Percentiles rank a stretch among this genome's conserved stretches.
Evolutionary conservation across 2,329 filamentous ascomycete genomes (phyloP).

Genomic region (Cytospora mali): DNA sequence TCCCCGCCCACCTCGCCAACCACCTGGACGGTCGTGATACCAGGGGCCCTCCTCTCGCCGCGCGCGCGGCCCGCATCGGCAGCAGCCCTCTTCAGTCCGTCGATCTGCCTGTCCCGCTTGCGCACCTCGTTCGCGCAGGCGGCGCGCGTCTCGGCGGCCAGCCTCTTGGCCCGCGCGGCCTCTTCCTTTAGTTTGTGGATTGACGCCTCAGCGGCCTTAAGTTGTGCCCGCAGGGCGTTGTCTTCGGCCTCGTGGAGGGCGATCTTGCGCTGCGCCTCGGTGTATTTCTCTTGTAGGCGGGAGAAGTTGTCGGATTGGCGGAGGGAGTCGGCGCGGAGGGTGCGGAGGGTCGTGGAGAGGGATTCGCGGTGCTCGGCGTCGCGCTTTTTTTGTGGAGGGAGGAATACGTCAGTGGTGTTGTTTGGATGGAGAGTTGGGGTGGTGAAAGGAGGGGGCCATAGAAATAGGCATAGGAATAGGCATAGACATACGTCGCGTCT

Average conservation of each 20-base stretch:
- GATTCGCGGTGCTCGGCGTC: slow-evolving; percentile 88
- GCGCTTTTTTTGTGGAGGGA: slow-evolving; percentile 56
- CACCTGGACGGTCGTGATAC: slow-evolving; percentile 60
- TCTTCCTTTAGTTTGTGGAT: slow-evolving; percentile 83
- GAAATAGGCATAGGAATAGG: not conserved
- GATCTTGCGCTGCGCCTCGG: slow-evolving; percentile 58
- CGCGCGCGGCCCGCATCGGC: slow-evolving; percentile 67
- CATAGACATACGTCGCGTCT: slow-evolving; percentile 72
- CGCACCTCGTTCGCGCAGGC: slow-evolving; percentile 90
- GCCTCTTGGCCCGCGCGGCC: slow-evolving; percentile 73
- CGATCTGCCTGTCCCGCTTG: slow-evolving; percentile 86
- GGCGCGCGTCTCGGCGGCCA: slow-evolving; percentile 79
- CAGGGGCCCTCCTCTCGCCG: slow-evolving; percentile 57
- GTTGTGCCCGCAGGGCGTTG: slow-evolving; percentile 66
- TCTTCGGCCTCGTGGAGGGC: slow-evolving; percentile 70
- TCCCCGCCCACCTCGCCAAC: slow-evolving; percentile 55
- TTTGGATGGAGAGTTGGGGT: not conserved
- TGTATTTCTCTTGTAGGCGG: slow-evolving; percentile 55
- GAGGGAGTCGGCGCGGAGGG: slow-evolving; percentile 72
- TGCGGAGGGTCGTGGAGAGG: slow-evolving; percentile 76
- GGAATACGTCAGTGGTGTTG: not conserved
- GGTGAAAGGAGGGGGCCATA: not conserved
- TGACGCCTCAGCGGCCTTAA: slow-evolving; percentile 73
- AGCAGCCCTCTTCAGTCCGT: slow-evolving; percentile 85
- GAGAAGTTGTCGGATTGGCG: slow-evolving; percentile 72